phyloP scores from a whole-genome alignment of 768 basidiomycete species.

The Cubamyces lactineus region DNA sequence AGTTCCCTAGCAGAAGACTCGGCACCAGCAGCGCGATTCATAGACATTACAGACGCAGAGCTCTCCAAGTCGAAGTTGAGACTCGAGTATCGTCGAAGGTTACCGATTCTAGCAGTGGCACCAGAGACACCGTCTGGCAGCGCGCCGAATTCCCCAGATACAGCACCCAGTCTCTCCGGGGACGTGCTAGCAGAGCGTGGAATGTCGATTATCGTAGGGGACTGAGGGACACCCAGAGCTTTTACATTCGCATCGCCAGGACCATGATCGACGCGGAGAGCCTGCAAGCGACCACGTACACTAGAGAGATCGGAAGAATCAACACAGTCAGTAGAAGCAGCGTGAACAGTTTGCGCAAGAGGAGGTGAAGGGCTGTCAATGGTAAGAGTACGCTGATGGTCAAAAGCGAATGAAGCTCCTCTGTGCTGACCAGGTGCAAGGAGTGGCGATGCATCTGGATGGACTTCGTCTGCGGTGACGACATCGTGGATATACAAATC shows the following conservation, averaged over 20 bases:
- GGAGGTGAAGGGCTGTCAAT: background rate
- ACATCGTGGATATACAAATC: background rate
- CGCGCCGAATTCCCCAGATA: constrained; percentile 1
- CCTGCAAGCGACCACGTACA: background rate
- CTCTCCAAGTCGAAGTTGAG: constrained; percentile 34
- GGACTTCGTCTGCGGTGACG: background rate
- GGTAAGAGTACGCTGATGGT: background rate
- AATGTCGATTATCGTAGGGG: background rate
- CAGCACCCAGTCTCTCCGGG: background rate
- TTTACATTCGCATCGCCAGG: constrained; percentile 1
- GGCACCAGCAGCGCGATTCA: background rate
- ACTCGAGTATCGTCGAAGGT: constrained; percentile 34
- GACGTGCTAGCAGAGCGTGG: background rate
- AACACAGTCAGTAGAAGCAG: background rate
- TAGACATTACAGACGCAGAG: constrained; percentile 19
- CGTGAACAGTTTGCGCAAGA: too few relatives aligned
- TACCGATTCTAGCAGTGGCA: constrained; percentile 7
- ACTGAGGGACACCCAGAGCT: background rate
- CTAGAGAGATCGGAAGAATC: background rate
- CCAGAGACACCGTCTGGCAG: constrained; percentile 10
- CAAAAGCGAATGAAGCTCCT: constrained; percentile 10
- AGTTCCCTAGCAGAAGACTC: constrained; percentile 17
- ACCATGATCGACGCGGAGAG: background rate
- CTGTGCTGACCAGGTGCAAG: background rate
- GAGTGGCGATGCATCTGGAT: background rate